Conservation (phyloP, 2,329 filamentous ascomycete genomes). For the Fusarium haematococcum region DNA sequence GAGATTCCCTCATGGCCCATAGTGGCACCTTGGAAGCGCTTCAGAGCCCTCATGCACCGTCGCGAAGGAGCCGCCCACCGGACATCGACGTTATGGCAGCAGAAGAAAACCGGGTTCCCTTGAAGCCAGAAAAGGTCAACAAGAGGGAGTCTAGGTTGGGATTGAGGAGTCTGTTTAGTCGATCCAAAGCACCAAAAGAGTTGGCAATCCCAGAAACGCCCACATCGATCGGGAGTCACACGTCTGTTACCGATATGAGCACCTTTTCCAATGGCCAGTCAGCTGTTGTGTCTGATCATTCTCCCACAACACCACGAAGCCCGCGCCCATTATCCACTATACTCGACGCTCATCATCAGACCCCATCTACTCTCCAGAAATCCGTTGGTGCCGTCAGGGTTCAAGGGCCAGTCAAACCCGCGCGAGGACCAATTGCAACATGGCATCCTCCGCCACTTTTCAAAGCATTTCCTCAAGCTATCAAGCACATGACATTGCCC, state of each 20-base stretch:
- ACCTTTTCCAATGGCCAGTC: slow-evolving; percentile 56
- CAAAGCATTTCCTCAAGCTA: slow-evolving; percentile 86
- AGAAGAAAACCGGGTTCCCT: slow-evolving; percentile 54
- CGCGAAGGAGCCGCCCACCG: slow-evolving; percentile 41
- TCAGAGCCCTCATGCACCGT: slow-evolving; percentile 37
- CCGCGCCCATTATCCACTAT: slow-evolving; percentile 42
- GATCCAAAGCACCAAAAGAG: slow-evolving; percentile 55
- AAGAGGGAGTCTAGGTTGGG: slow-evolving; percentile 65
- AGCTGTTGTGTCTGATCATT: slow-evolving; percentile 52
- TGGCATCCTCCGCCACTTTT: slow-evolving; percentile 84
- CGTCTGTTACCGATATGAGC: slow-evolving; percentile 60
- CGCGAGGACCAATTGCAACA: slow-evolving; percentile 51
- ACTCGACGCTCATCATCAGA: slow-evolving; percentile 35
- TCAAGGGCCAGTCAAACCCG: slow-evolving; percentile 32
- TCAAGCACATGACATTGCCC: slow-evolving; percentile 78
- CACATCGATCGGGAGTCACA: slow-evolving; percentile 55
- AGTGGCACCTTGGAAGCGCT: slow-evolving; percentile 40
- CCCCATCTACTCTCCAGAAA: slow-evolving; percentile 19
- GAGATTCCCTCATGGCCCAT: slow-evolving; percentile 44
- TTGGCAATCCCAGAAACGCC: slow-evolving; percentile 46
- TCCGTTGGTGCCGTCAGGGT: slow-evolving; percentile 20
- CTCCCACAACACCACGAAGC: slow-evolving; percentile 42
- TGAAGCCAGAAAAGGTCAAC: slow-evolving; percentile 57
- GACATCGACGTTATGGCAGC: slow-evolving; percentile 39
- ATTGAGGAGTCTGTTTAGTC: slow-evolving; percentile 63